Base-by-base conservation (phyloP, 1,284 basidiomycete genomes). In the Pyrrhoderma lamaoense region DNA sequence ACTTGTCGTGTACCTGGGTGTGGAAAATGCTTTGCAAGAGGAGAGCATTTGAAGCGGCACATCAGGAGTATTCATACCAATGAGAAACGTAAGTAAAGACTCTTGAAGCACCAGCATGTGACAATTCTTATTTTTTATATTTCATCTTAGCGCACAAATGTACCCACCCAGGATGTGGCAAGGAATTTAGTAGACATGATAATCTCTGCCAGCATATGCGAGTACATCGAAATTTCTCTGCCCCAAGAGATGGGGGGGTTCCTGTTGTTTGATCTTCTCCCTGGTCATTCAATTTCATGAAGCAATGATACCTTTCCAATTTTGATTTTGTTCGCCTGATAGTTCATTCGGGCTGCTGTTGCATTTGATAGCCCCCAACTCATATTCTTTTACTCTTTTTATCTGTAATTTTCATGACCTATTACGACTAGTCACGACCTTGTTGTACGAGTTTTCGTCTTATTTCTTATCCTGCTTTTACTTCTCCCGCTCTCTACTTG, bases 101-200 rank as follows among this genome's bases (percentile, higher is more conserved):
- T n/a, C n/a, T n/a, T n/a, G n/a, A n/a, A n/a, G n/a, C n/a, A n/a
- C n/a, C 11, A 3, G 22, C 36, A 11, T 35, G 16, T 47, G 49
- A 49, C 47, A 25, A 47, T 45, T 55, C 8, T 18, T 7, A n/a
- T 45, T 23, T 43, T 40, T 40, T 16, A 5, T 18, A 16, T 40
- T 40, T 40, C 14, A 48, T 51, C 60, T 31, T 61, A 90, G 86
- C 88, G 53, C 81, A 86, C 67, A 78, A 78, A 62, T 93, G 87
- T 65, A 79, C 79, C 8, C 80, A 80, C 64, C 79, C 85, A 19
- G 79, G 78, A 8, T 93, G 90, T 62, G 81, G 77, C 51, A 89
- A 89, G 70, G 79, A 81, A 56, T 93, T 93, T 64, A 88, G 84
- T 64, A 75, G 90, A 46, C 86, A 89, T 61, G 89, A 93, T 64